Evolutionary conservation across 2,329 filamentous ascomycete genomes (phyloP).

Genomic region (Fusarium nisikadoi): DNA sequence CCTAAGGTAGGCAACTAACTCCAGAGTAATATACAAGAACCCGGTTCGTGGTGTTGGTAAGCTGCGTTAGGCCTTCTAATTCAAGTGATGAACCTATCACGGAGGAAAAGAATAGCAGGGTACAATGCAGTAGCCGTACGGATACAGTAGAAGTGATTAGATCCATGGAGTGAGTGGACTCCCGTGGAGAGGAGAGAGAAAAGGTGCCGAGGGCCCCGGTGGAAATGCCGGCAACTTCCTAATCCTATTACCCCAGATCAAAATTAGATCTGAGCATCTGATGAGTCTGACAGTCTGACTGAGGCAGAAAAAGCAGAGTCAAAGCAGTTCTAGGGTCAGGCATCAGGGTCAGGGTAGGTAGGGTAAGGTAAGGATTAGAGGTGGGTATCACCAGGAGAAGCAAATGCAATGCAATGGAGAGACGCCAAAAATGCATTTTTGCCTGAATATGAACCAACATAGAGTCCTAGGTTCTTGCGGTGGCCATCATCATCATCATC

Average conservation of each 20-base stretch:
- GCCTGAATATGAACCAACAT: slow-evolving; percentile 2
- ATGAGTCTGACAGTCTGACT: not conserved
- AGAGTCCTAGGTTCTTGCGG: not conserved
- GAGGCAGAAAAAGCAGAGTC: not conserved
- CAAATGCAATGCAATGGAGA: not conserved
- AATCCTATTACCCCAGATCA: slow-evolving; percentile 12
- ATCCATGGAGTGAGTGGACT: not conserved
- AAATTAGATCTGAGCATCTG: not conserved
- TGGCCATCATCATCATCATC: not conserved
- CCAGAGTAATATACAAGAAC: not conserved
- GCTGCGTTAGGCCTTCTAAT: not conserved
- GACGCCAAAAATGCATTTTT: slow-evolving; percentile 6
- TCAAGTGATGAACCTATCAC: not conserved
- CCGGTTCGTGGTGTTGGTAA: slow-evolving; percentile 10
- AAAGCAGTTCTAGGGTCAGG: not conserved
- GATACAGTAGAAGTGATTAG: not conserved
- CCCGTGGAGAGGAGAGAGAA: not conserved
- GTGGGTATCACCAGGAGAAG: slow-evolving; percentile 21
- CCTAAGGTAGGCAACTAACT: not conserved
- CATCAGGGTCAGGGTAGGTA: not conserved
- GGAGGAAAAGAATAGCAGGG: slow-evolving; percentile 3
- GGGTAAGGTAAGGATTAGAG: not conserved
- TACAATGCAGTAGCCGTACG: not conserved
- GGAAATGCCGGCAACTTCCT: slow-evolving; percentile 20
- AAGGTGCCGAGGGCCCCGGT: slow-evolving; percentile 10